These are phyloP conservation scores for Volvox africanus DNA, from an alignment of 139 green algal species.

Conservation along the genomic window DNA sequence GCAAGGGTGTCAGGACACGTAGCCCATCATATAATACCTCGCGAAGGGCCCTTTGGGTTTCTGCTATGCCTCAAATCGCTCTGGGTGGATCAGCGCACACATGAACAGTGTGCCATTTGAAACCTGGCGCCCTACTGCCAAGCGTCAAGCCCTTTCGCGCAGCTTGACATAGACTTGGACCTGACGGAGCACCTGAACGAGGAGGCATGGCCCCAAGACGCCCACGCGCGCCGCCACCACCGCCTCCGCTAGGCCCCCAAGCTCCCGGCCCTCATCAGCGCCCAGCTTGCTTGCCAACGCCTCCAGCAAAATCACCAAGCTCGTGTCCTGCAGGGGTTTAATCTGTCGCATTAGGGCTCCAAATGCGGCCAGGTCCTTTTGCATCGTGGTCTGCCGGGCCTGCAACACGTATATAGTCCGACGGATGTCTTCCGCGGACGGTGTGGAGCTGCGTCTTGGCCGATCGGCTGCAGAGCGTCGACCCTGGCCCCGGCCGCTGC, in stretches of 20 bases:
- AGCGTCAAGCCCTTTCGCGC: no score
- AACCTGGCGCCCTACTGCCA: no score
- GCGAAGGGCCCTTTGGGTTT: no score
- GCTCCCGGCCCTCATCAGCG: neutral
- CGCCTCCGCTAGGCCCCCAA: neutral
- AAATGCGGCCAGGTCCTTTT: neutral
- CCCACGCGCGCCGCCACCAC: constrained; percentile 10
- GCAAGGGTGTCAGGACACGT: no score
- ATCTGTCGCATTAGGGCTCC: neutral
- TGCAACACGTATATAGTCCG: no score
- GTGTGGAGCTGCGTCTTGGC: neutral
- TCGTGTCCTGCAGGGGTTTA: neutral
- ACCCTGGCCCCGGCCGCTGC: neutral
- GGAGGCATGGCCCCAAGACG: neutral
- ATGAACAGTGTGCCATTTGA: no score
- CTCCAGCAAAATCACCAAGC: constrained; percentile 1
- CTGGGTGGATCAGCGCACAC: no score
- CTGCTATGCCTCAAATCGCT: no score
- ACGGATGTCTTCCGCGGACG: no score
- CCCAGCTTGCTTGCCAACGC: neutral
- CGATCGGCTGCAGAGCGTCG: neutral
- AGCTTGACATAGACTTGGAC: no score
- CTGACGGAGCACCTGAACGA: neutral
- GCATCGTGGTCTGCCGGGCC: neutral
- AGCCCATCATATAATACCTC: no score